A percentile compares a stretch with the other conserved stretches of the same genome.
These are phyloP conservation scores for Diaporthe velutina DNA, from an alignment of 2,329 filamentous ascomycete genomes.

Conservation along the genomic window DNA sequence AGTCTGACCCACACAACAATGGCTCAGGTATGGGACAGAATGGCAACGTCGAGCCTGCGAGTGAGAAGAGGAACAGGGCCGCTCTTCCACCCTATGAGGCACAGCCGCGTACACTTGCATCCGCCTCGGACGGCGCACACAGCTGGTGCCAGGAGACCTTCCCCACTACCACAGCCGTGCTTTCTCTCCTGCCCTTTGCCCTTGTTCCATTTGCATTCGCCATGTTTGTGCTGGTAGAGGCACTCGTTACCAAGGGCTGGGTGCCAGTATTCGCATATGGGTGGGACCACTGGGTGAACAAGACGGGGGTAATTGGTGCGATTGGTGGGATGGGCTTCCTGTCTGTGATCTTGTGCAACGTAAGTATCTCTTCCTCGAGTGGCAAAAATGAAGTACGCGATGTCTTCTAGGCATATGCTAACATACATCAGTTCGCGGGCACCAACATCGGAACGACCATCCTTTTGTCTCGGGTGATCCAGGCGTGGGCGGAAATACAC, in stretches of 20 bases:
- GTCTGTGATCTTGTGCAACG: conserved; percentile 78
- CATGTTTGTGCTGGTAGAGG: conserved; percentile 83
- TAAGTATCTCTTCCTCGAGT: conserved; percentile 56
- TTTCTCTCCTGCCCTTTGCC: conserved; percentile 75
- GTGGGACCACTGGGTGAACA: conserved; percentile 80
- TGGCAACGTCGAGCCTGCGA: conserved; percentile 1
- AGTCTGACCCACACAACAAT: neutral
- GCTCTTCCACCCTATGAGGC: neutral
- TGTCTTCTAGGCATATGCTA: conserved; percentile 38
- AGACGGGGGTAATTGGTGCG: conserved; percentile 76
- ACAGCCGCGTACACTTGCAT: conserved; percentile 63
- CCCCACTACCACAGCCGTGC: conserved; percentile 75
- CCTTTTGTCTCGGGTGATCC: conserved; percentile 77
- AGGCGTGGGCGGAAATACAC: conserved; percentile 76
- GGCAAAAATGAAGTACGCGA: neutral
- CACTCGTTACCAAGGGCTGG: conserved; percentile 80
- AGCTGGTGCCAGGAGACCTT: conserved; percentile 78
- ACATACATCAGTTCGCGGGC: conserved; percentile 72
- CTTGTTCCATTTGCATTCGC: conserved; percentile 79
- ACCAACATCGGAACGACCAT: conserved; percentile 85
- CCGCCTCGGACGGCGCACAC: conserved; percentile 59
- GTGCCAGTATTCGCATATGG: conserved; percentile 79
- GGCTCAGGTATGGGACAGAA: neutral
- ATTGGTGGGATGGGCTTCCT: conserved; percentile 81
- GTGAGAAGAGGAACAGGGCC: neutral